phyloP scores from a whole-genome alignment of 495 filamentous ascomycete genomes.

The Wilcoxina mikolae region DNA sequence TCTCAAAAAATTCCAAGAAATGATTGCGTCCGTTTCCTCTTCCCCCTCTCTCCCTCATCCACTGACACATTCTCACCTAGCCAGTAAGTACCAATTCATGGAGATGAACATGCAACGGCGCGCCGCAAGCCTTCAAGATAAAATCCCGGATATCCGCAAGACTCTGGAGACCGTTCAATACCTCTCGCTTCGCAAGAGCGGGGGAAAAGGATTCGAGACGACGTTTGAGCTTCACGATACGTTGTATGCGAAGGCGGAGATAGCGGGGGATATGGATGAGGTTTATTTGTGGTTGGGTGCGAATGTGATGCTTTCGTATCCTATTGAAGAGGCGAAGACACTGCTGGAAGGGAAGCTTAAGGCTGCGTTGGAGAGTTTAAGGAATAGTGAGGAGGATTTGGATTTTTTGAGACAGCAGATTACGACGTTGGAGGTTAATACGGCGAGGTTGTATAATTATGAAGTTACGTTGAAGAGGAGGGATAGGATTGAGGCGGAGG shows the following conservation, averaged over 20 bases:
- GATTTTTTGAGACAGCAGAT: conserved; percentile 95
- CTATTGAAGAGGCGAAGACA: conserved; percentile 66
- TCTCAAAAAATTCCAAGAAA: conserved; percentile 88
- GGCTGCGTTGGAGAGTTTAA: conserved; percentile 62
- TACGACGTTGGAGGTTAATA: conserved; percentile 95
- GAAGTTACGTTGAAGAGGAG: conserved; percentile 87
- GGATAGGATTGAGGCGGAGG: conserved; percentile 41
- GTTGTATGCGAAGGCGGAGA: conserved; percentile 70
- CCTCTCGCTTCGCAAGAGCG: conserved; percentile 44
- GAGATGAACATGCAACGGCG: conserved; percentile 79
- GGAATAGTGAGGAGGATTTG: conserved; percentile 86
- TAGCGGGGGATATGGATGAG: conserved; percentile 58
- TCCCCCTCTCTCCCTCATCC: background rate
- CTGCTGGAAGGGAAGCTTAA: conserved; percentile 64
- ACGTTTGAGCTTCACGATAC: conserved; percentile 96
- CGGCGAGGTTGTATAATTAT: conserved; percentile 97
- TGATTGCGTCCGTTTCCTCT: conserved; percentile 62
- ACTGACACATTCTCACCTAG: background rate
- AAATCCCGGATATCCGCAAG: conserved; percentile 94
- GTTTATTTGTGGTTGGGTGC: conserved; percentile 94
- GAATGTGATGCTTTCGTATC: conserved; percentile 95
- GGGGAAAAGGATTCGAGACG: conserved; percentile 54
- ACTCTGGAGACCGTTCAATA: conserved; percentile 90
- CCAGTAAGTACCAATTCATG: conserved; percentile 98
- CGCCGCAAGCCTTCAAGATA: conserved; percentile 71